These are phyloP conservation scores for Xylariaceae sp. DNA, from an alignment of 2,329 filamentous ascomycete species.

Conservation along the genomic window DNA sequence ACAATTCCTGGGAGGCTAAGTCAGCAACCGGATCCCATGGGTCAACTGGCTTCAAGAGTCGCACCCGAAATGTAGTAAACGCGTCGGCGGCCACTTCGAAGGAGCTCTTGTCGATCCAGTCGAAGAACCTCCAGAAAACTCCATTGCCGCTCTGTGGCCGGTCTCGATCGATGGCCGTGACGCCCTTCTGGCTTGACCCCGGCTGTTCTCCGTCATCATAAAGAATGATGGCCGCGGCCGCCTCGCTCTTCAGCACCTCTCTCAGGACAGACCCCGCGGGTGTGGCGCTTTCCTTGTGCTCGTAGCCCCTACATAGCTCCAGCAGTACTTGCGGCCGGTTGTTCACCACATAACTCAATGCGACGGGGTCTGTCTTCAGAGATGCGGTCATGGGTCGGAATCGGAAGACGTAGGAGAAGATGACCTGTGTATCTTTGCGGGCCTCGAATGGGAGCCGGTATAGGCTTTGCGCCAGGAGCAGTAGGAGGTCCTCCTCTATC, in stretches of 20 bases:
- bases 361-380: slow-evolving; percentile 66
- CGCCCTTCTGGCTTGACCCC: slow-evolving; percentile 65
- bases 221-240: slow-evolving; percentile 81
- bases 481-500: slow-evolving; percentile 83
- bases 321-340: slow-evolving; percentile 81
- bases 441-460: slow-evolving; percentile 89
- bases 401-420: slow-evolving; percentile 90
- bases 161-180: slow-evolving; percentile 70
- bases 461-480: slow-evolving; percentile 73
- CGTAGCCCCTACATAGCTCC: slow-evolving; percentile 82
- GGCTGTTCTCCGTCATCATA: slow-evolving; percentile 77
- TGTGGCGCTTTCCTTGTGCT: slow-evolving; percentile 83
- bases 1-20: slow-evolving; percentile 58
- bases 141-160: slow-evolving; percentile 69
- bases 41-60: no score
- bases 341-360: slow-evolving; percentile 81
- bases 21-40: slow-evolving; percentile 7
- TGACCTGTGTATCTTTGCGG: slow-evolving; percentile 89
- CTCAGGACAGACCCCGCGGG: slow-evolving; percentile 83
- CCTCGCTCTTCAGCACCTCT: slow-evolving; percentile 83
- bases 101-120: slow-evolving; percentile 92
- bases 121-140: slow-evolving; percentile 94
- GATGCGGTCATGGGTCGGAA: slow-evolving; percentile 68
- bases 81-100: slow-evolving; percentile 97
- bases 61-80: slow-evolving; percentile 91